Evolutionary conservation across 1,139 yeast genomes (phyloP), one percentile per base, ranked within the genome.

Genomic region (Geotrichum europaeum): DNA sequence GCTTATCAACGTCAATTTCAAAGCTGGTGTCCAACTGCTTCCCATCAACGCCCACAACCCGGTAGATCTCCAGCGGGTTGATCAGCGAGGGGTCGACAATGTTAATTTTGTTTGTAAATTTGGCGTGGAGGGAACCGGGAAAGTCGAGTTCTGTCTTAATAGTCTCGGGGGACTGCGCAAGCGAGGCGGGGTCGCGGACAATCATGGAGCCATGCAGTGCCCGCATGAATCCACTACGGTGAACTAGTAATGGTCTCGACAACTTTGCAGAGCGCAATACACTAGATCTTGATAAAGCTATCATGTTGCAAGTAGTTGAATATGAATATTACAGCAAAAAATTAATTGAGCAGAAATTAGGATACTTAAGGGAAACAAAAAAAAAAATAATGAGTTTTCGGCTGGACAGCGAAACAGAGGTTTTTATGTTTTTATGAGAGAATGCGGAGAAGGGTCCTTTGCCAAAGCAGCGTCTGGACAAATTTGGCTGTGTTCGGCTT

Each of bases 41-140:
- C 12, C 76, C 76, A 55, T 72, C 72, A 22, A 67, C 62, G 49
- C 70, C 72, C 28, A 72, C 62, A 32, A 72, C 65, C 5, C 76
- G 65, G 62, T 72, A 73, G 3, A 74, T 72, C 50, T 65, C 67
- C 66, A 72, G 65, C 2, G 72, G 67, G 36, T 60, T 63, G 20
- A 28, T 51, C 6, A 50, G 50, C 2, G 64, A 49, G 13, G 75
- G 73, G 59, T 69, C 67, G 53, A 60, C 60, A 60, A 73, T 68
- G 6, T 59, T 30, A 56, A 72, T 51, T 22, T 59, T 50, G 43
- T 62, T 62, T 25, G 73, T 67, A 64, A 73, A 72, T 57, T 68
- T 65, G 63, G 68, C 63, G 50, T 65, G 63, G n/a, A 70, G 65
- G 1, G 73, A 66, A 10, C 75, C 75, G 3, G 74, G 74, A 60